A percentile compares a stretch with the other conserved stretches of the same genome.
These are phyloP conservation scores for Daldinia sp. DNA, from an alignment of 2,329 filamentous ascomycete genomes.

Conservation along the genomic window DNA sequence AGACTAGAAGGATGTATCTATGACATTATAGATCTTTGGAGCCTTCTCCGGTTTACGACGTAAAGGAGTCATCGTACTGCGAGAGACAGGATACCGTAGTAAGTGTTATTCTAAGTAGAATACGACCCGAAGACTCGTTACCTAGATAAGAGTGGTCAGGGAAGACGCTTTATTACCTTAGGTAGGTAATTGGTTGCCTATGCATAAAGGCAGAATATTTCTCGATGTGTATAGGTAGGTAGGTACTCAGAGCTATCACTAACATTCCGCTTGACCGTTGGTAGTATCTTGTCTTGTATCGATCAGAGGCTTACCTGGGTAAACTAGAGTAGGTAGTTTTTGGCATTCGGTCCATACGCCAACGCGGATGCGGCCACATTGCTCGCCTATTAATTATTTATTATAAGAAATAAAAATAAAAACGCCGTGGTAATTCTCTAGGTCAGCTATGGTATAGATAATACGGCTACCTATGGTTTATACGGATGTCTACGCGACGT, in stretches of 20 bases:
- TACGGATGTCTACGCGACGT: conserved; percentile 26
- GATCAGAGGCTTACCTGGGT: background rate
- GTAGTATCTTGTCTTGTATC: background rate
- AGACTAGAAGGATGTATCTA: background rate
- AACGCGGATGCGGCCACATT: background rate
- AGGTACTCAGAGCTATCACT: background rate
- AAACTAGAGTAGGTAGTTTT: background rate
- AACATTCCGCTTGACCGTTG: background rate
- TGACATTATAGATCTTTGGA: background rate
- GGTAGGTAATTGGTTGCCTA: background rate
- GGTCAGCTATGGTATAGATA: background rate
- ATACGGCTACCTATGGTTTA: background rate
- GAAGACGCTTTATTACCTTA: background rate
- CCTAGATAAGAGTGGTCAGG: background rate
- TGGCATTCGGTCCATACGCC: background rate
- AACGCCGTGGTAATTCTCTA: background rate
- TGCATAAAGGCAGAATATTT: background rate
- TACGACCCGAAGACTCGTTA: background rate
- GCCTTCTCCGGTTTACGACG: background rate
- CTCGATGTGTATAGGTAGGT: background rate
- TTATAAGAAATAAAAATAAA: too few species aligned
- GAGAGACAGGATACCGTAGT: background rate
- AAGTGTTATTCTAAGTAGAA: background rate
- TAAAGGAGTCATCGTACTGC: background rate
- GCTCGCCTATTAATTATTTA: background rate